These are phyloP conservation scores for Colletotrichum euphorbiae DNA, from an alignment of 2,329 filamentous ascomycete species.

Conservation along the genomic window DNA sequence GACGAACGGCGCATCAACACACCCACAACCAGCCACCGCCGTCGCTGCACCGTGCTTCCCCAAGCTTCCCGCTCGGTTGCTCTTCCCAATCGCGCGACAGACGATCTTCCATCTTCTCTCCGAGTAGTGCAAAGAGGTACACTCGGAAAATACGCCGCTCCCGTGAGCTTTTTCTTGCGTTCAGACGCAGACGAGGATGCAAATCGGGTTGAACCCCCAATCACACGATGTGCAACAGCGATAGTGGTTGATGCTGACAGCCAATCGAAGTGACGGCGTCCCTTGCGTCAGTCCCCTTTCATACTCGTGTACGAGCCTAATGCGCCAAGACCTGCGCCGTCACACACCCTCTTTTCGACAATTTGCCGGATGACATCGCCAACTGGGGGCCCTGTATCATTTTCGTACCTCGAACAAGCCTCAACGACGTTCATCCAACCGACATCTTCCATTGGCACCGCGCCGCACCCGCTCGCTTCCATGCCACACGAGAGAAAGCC, in stretches of 20 bases:
- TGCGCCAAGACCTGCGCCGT: conserved; percentile 28
- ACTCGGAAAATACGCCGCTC: conserved; percentile 10
- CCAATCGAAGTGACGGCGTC: conserved; percentile 29
- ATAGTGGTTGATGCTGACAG: conserved; percentile 12
- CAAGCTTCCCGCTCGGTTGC: background rate
- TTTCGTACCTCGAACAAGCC: conserved; percentile 4
- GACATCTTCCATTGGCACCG: background rate
- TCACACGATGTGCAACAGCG: background rate
- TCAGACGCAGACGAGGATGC: background rate
- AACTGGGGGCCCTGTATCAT: background rate
- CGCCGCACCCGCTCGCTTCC: conserved; percentile 22
- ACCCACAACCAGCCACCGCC: conserved; percentile 30
- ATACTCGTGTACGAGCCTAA: conserved; percentile 25
- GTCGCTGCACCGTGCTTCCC: conserved; percentile 23
- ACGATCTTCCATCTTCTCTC: conserved; percentile 13
- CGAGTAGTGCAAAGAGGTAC: background rate
- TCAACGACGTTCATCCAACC: conserved; percentile 8
- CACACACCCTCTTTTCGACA: conserved; percentile 1
- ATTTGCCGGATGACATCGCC: conserved; percentile 22
- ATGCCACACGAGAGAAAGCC: background rate
- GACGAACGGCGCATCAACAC: conserved; percentile 14
- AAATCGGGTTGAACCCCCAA: conserved; percentile 5
- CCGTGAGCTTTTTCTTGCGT: background rate
- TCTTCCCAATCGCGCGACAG: background rate
- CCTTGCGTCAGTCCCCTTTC: conserved; percentile 34